phyloP scores from a whole-genome alignment of 2,329 filamentous ascomycete genomes.

The Monosporascus sp. region DNA sequence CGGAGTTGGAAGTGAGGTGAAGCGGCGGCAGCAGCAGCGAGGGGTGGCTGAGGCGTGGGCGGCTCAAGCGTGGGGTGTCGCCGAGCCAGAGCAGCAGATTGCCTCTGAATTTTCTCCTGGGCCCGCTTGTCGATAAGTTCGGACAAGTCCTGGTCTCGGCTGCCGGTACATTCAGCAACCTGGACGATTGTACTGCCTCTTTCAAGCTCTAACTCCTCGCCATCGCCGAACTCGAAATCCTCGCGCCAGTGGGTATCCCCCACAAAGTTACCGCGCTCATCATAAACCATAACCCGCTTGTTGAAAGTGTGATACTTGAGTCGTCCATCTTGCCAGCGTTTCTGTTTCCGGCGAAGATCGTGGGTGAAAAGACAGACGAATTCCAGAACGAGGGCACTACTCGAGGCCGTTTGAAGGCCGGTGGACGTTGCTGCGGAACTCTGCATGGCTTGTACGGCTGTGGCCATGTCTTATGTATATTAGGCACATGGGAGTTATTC shows the following conservation, averaged over 20 bases:
- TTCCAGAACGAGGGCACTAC: constrained; percentile 65
- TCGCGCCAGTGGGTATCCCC: constrained; percentile 80
- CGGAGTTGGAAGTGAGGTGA: constrained; percentile 31
- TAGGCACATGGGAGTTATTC: not conserved
- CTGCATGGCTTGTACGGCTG: constrained; percentile 15
- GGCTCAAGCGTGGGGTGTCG: constrained; percentile 15
- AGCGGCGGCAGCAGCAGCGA: constrained; percentile 8
- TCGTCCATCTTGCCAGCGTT: constrained; percentile 89
- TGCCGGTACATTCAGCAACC: constrained; percentile 69
- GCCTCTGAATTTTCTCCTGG: constrained; percentile 48
- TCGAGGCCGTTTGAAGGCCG: constrained; percentile 10
- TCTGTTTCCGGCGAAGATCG: constrained; percentile 80
- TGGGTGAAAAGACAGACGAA: constrained; percentile 83
- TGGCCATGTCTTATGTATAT: constrained; percentile 10
- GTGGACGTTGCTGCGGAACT: constrained; percentile 13
- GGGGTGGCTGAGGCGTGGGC: constrained; percentile 16
- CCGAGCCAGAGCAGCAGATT: constrained; percentile 38
- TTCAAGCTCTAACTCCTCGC: constrained; percentile 77
- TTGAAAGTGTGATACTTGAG: constrained; percentile 90
- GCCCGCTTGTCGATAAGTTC: constrained; percentile 66
- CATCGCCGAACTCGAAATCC: constrained; percentile 64
- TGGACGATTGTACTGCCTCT: constrained; percentile 71
- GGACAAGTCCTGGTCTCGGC: constrained; percentile 70
- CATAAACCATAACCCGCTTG: constrained; percentile 84
- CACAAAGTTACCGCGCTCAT: constrained; percentile 71